Evolutionary conservation across 768 basidiomycete genomes (phyloP).

Genomic region (Amanita pallidorosea): DNA sequence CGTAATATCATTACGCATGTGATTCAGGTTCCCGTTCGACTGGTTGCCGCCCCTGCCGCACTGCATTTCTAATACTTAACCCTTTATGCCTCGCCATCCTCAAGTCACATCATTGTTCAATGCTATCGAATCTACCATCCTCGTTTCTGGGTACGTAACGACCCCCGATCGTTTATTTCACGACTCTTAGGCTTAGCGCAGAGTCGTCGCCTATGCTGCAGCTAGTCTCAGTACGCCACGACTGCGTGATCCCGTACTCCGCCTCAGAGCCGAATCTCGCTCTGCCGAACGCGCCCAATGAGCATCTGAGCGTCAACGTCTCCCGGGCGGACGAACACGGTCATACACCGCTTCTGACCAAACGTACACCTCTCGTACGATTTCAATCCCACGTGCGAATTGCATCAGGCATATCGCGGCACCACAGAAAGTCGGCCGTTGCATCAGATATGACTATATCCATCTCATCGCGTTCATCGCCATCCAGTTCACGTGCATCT

Average conservation of each 20-base stretch:
- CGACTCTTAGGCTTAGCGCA: background rate
- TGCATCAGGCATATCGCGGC: slow-evolving; percentile 52
- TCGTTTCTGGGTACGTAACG: background rate
- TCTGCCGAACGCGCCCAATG: background rate
- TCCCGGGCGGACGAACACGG: background rate
- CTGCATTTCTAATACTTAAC: background rate
- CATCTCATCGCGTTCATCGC: slow-evolving; percentile 25
- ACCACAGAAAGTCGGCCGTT: slow-evolving; percentile 15
- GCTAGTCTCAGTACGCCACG: background rate
- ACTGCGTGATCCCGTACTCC: background rate
- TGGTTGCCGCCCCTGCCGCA: background rate
- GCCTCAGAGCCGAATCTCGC: slow-evolving; percentile 1
- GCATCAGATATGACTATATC: background rate
- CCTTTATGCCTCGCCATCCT: background rate
- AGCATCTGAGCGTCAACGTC: background rate
- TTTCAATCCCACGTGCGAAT: slow-evolving; percentile 74
- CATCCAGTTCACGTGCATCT: slow-evolving; percentile 60
- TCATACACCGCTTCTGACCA: background rate
- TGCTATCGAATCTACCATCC: background rate
- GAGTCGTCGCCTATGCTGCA: background rate
- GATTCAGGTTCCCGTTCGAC: background rate
- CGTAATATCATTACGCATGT: background rate
- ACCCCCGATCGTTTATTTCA: background rate
- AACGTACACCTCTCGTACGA: slow-evolving; percentile 31
- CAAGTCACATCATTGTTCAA: background rate